Percentiles rank a stretch among this genome's conserved stretches.
phyloP scores from a whole-genome alignment of 306 rosid species.

The Quercus suber region DNA sequence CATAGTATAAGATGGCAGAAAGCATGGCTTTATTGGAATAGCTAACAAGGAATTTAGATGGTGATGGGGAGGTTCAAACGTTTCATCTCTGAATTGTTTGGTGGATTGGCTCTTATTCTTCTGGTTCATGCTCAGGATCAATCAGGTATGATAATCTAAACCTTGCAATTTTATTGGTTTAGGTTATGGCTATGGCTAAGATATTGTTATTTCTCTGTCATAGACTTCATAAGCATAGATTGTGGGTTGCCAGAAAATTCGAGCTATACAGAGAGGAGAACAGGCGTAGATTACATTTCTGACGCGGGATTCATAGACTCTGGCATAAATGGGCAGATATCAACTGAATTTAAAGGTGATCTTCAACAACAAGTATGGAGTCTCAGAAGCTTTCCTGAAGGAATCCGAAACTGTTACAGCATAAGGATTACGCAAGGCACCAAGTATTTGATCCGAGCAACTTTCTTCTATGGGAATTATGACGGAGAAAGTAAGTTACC shows the following conservation, averaged over 20 bases:
- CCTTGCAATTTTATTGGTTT: not conserved
- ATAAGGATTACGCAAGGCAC: slow-evolving; percentile 24
- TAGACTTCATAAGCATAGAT: slow-evolving; percentile 60
- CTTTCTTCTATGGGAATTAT: slow-evolving; percentile 46
- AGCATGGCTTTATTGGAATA: not conserved
- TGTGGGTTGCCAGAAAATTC: slow-evolving; percentile 38
- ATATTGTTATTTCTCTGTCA: not conserved
- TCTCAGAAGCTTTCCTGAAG: slow-evolving; percentile 55
- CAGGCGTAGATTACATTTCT: slow-evolving; percentile 42
- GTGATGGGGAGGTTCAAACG: slow-evolving; percentile 13
- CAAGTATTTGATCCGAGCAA: slow-evolving; percentile 36
- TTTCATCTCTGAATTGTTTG: slow-evolving; percentile 11
- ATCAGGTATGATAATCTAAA: slow-evolving; percentile 32
- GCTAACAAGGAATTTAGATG: not conserved
- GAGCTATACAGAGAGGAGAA: slow-evolving; percentile 20
- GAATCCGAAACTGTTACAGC: slow-evolving; percentile 55
- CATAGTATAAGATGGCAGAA: not conserved
- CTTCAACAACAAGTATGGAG: slow-evolving; percentile 17
- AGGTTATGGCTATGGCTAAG: not conserved
- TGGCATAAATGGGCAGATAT: slow-evolving; percentile 25
- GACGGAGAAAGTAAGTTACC: slow-evolving; percentile 31
- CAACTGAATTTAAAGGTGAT: not conserved
- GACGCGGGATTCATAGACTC: slow-evolving; percentile 38
- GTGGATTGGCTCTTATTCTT: slow-evolving; percentile 7
- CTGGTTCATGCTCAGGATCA: slow-evolving; percentile 42